Conservation (phyloP, 2,329 filamentous ascomycete species). For the Mycocentrospora acerina region DNA sequence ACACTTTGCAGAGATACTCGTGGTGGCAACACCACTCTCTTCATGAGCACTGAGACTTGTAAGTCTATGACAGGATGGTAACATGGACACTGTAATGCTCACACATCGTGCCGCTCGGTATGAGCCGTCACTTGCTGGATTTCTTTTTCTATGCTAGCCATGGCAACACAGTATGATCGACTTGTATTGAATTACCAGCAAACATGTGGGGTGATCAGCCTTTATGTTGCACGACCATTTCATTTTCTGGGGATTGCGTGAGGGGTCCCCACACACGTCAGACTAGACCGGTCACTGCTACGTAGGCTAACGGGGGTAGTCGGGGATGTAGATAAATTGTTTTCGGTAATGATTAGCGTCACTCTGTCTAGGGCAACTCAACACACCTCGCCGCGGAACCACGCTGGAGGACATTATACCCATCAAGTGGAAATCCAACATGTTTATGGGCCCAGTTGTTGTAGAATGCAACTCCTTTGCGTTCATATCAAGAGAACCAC, state of each 20-base stretch:
- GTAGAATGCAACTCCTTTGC: slow-evolving; percentile 1
- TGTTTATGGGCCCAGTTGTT: not conserved
- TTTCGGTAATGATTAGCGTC: too few species aligned
- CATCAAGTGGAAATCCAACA: slow-evolving; percentile 1
- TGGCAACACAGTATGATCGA: slow-evolving; percentile 1
- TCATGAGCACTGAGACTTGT: slow-evolving; percentile 8
- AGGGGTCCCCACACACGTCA: slow-evolving; percentile 2
- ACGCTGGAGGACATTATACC: not conserved
- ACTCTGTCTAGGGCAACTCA: not conserved
- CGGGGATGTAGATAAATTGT: not conserved
- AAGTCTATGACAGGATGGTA: not conserved
- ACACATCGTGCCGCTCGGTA: slow-evolving; percentile 18
- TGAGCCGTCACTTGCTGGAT: slow-evolving; percentile 6
- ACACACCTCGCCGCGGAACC: not conserved
- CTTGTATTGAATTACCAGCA: not conserved
- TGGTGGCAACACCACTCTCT: slow-evolving; percentile 5
- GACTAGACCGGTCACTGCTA: not conserved
- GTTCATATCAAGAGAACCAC: not conserved
- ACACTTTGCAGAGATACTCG: slow-evolving; percentile 11
- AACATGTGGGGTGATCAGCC: not conserved
- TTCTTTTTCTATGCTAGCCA: slow-evolving; percentile 8
- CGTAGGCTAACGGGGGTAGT: not conserved
- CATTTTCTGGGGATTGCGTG: slow-evolving; percentile 1
- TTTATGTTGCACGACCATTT: slow-evolving; percentile 2
- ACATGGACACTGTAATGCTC: not conserved